These are phyloP conservation scores for Apiotrichum brassicae DNA, from an alignment of 1,284 basidiomycete genomes.

Conservation along the genomic window DNA sequence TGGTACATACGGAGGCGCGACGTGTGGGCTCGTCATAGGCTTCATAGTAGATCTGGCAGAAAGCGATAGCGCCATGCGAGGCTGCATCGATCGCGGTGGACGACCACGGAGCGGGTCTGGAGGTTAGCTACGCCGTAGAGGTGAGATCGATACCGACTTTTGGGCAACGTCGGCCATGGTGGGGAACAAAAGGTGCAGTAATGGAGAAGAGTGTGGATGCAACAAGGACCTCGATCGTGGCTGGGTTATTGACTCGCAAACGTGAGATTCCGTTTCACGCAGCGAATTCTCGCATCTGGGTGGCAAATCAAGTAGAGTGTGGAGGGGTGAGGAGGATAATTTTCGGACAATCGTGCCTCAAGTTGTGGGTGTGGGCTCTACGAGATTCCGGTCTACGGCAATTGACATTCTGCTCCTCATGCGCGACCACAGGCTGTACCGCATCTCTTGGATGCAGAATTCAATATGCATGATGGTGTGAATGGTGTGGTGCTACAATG, in stretches of 20 bases:
- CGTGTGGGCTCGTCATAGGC: conserved; percentile 41
- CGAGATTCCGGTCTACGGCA: no score
- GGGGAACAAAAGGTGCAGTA: not conserved
- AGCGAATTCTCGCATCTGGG: no score
- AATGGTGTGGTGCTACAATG: conserved; percentile 1
- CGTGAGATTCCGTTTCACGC: not conserved
- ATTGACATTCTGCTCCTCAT: no score
- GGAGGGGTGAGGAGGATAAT: no score
- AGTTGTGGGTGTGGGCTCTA: no score
- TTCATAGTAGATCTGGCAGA: conserved; percentile 44
- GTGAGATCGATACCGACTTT: conserved; percentile 2
- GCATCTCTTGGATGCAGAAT: no score
- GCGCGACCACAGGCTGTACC: no score
- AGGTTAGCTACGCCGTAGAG: not conserved
- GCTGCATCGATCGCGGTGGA: conserved; percentile 38
- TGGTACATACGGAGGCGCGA: conserved; percentile 24
- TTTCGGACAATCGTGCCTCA: no score
- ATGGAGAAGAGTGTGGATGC: not conserved
- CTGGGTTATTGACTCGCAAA: conserved; percentile 6
- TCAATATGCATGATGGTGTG: no score
- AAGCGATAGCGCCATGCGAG: conserved; percentile 42
- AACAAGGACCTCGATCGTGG: not conserved
- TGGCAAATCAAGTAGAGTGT: conserved; percentile 1
- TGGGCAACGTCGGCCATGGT: conserved; percentile 8
- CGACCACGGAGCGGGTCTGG: conserved; percentile 25